Evolutionary conservation across 345 rosid genomes (phyloP), one percentile per base, ranked within the genome.

Genomic region (Eutrema japonicum): DNA sequence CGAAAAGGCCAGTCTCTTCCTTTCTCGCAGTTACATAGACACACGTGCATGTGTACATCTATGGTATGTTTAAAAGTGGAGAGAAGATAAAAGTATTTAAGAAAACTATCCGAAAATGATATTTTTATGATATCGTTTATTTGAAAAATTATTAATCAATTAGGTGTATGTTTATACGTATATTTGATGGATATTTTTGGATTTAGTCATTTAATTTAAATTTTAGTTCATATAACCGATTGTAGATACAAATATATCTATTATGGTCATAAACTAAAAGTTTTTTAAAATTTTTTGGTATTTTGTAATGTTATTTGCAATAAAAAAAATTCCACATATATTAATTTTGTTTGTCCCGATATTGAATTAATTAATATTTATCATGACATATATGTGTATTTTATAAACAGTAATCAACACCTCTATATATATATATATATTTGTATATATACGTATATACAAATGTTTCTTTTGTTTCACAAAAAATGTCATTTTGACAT

Each of bases 1-100:
- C 59, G 64, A n/a, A 70, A 71, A 64, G 58, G 59, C 51, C 56
- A 54, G 61, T 64, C 62, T 48, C 76, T 76, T 62, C 51, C 72
- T 64, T 70, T 77, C 62, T 65, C 50, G 48, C 63, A 71, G 67
- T 77, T 77, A 49, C 76, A 77, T 64, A 65, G 57, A 65, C 80
- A 77, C 80, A 70, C 80, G 80, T 77, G 74, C 74, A 75, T 75
- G 64, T 65, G 77, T 58, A 14, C 64, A 71, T 51, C 56, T 47
- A 65, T 50, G 55, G 51, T 77, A 36, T 58, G 68, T 57, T 74
- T 30, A 52, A 46, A 69, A 55, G 37, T 37, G 35, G 52, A 38
- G 49, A 32, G 49, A 26, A 10, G 7, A 45, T 13, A 51, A 1
- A 41, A 12, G 59, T 41, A 50, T 11, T 26, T 22, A 12, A 13